Percentiles rank a stretch among this genome's conserved stretches.
These are phyloP conservation scores for Taiozyma sp. DNA, from an alignment of 1,139 yeast species.

Conservation along the genomic window DNA sequence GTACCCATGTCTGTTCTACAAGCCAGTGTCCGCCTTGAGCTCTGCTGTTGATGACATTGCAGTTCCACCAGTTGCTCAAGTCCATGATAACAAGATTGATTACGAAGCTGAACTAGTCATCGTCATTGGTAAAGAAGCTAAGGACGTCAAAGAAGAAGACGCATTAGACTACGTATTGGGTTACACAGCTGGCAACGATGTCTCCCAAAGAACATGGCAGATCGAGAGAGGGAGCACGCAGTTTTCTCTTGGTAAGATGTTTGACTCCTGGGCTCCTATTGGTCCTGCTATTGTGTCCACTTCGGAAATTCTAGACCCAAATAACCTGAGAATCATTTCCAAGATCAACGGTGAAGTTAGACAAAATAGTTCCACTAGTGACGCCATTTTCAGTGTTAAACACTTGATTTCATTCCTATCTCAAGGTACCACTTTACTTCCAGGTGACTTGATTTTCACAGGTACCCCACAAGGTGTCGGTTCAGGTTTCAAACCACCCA, in stretches of 20 bases:
- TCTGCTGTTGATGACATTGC: conserved; percentile 37
- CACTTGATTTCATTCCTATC: conserved; percentile 43
- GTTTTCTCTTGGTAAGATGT: conserved; percentile 44
- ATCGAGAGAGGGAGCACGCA: conserved; percentile 41
- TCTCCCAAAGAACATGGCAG: conserved; percentile 49
- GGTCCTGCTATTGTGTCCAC: conserved; percentile 39
- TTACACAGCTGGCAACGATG: conserved; percentile 47
- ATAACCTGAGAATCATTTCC: conserved; percentile 31
- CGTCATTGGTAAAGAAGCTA: conserved; percentile 43
- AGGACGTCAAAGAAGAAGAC: conserved; percentile 34
- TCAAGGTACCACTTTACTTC: conserved; percentile 45
- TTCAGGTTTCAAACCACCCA: conserved; percentile 39
- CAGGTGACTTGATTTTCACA: conserved; percentile 47
- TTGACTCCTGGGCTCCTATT: conserved; percentile 31
- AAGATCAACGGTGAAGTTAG: conserved; percentile 39
- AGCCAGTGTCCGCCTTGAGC: conserved; percentile 37
- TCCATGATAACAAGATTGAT: conserved; percentile 32
- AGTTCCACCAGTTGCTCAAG: conserved; percentile 32
- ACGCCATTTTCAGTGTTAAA: conserved; percentile 44
- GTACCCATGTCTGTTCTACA: conserved; percentile 45
- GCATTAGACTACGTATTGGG: conserved; percentile 45
- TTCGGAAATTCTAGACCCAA: conserved; percentile 29
- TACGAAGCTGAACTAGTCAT: conserved; percentile 48
- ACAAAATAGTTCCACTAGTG: conserved; percentile 42
- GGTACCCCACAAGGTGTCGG: conserved; percentile 56